Evolutionary conservation across 192 early-diverging fungal genomes (phyloP), one percentile per base, ranked within the genome.

Genomic region (Gaertneriomyces semiglobifer): DNA sequence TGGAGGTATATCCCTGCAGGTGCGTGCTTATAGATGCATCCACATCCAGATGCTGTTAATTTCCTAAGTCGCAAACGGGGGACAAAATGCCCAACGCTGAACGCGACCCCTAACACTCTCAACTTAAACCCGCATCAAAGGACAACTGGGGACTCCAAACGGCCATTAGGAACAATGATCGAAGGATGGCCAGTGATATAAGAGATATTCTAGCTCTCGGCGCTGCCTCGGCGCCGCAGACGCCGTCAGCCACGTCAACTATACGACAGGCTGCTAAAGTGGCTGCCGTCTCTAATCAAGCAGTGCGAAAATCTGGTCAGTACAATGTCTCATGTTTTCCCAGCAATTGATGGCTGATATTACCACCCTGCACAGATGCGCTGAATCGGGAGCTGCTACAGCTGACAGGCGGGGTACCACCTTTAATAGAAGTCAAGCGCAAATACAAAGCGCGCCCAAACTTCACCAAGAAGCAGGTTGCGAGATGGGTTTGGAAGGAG

Each of bases 391-490:
- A 90, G 55, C 62, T 90, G 6, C 85, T 82, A 50, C 71, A 78
- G 14, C 73, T 90, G 46, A 88, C 86, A 44, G 89, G 89, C 54
- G 88, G 88, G 41, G 78, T 81, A 55, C 88, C 89, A 10, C 81
- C 88, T 0, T 68, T 91, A 14, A 76, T 82, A 16, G 81, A 86
- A 66, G 68, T 53, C 25, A 85, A 84, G 58, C 81, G 79, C 58
- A 77, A 74, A 6, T 87, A 79, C 66, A 88, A 89, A 63, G 85
- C 88, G 51, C 91, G 90, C 65, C 89, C 85, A 6, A 87, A 88
- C 57, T 79, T 88, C 14, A 84, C 75, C 68, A 85, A 84, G 48
- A 81, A 86, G 57, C 85, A 83, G 2, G 82, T 78, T 54, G 65
- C 44, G 12, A 42, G 53, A 59, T 88, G 88, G 91, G 79, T 75